phyloP scores from a whole-genome alignment of 148 eudicot species.

The Heliosperma pusillum region DNA sequence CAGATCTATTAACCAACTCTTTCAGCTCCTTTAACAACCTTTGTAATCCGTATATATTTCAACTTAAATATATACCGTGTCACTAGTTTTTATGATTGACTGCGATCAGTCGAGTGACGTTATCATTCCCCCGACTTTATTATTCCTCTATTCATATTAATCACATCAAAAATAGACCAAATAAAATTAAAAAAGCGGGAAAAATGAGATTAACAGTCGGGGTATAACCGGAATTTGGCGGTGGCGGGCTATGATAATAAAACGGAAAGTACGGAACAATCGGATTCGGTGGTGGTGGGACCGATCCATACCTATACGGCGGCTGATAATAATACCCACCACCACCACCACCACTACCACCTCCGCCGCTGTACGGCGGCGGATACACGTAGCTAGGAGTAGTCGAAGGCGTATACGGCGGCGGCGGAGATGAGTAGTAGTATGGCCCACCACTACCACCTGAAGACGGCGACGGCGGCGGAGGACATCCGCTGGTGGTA shows the following conservation, averaged over 20 bases:
- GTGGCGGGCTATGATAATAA: slow-evolving; percentile 60
- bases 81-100: too few species aligned
- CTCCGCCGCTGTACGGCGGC: slow-evolving; percentile 22
- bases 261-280: slow-evolving; percentile 67
- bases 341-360: slow-evolving; percentile 18
- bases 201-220: not conserved
- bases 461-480: slow-evolving; percentile 33
- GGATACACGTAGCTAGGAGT: slow-evolving; percentile 24
- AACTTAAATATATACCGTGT: too few species aligned
- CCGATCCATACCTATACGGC: slow-evolving; percentile 31
- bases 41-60: too few species aligned
- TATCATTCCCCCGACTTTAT: too few species aligned
- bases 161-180: slow-evolving; percentile 10
- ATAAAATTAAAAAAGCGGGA: not conserved
- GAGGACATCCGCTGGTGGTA: slow-evolving; percentile 17
- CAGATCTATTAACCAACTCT: slow-evolving; percentile 30
- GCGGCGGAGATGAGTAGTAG: slow-evolving; percentile 42
- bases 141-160: not conserved
- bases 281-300: slow-evolving; percentile 70
- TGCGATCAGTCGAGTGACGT: too few species aligned
- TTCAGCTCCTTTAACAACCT: not conserved
- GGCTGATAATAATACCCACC: slow-evolving; percentile 36
- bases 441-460: slow-evolving; percentile 17
- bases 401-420: slow-evolving; percentile 15
- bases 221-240: slow-evolving; percentile 20